Percentiles rank a stretch among this genome's conserved stretches.
Conservation (phyloP, 2,329 filamentous ascomycete species). For the Neurospora sp. region DNA sequence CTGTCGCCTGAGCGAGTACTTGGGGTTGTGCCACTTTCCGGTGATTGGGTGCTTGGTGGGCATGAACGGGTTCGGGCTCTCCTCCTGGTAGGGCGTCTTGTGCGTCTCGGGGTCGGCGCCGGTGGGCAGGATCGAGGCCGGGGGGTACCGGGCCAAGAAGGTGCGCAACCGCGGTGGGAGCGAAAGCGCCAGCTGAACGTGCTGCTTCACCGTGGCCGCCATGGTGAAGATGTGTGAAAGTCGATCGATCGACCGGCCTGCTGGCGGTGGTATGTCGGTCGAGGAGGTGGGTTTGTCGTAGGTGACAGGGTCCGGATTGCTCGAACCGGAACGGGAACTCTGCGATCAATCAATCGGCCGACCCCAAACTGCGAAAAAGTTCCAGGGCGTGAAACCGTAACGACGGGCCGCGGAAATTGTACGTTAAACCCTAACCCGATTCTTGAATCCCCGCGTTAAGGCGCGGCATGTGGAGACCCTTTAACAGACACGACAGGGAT, state of each 20-base stretch:
- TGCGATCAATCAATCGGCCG: not conserved
- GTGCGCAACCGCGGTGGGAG: slow-evolving; percentile 70
- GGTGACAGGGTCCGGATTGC: not conserved
- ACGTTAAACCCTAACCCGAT: slow-evolving; percentile 7
- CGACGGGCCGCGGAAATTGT: not conserved
- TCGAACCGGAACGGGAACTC: slow-evolving; percentile 1
- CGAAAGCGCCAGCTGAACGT: slow-evolving; percentile 54
- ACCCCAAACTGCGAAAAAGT: slow-evolving; percentile 3
- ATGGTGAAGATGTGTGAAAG: slow-evolving; percentile 7
- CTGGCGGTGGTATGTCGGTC: not conserved
- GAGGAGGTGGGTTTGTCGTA: slow-evolving; percentile 1
- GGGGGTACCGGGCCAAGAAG: slow-evolving; percentile 88
- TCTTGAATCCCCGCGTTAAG: not conserved
- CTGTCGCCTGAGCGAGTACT: slow-evolving; percentile 76
- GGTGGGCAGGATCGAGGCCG: slow-evolving; percentile 47
- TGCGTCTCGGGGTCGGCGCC: slow-evolving; percentile 29
- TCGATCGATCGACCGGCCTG: slow-evolving; percentile 4
- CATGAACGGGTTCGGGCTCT: slow-evolving; percentile 69
- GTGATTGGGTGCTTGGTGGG: slow-evolving; percentile 69
- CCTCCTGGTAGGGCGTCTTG: slow-evolving; percentile 42
- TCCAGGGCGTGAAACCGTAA: not conserved
- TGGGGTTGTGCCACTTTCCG: slow-evolving; percentile 73
- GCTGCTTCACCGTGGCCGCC: slow-evolving; percentile 23
- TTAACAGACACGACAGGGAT: not conserved
- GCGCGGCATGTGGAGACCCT: not conserved